A percentile compares a stretch with the other conserved stretches of the same genome.
phyloP scores from a whole-genome alignment of 371 early-diverging fungal genomes.

The Smittium culicis region DNA sequence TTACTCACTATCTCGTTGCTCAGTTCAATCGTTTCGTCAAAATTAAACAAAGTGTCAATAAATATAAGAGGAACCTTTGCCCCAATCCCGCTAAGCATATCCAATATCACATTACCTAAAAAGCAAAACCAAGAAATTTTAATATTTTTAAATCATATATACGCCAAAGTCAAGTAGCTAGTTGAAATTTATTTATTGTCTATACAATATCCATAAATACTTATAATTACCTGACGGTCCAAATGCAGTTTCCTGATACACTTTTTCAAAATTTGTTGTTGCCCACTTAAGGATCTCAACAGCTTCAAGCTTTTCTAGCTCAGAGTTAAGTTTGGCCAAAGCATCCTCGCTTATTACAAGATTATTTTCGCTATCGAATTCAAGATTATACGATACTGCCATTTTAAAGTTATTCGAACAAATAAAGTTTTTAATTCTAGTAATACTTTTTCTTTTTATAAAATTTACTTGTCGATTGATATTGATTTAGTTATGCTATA shows the following conservation, averaged over 20 bases:
- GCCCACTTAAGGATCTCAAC: constrained; percentile 82
- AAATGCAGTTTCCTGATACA: constrained; percentile 86
- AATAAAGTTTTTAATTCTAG: too few relatives aligned
- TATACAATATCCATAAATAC: constrained; percentile 34
- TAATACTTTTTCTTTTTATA: too few relatives aligned
- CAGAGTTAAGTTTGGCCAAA: constrained; percentile 2
- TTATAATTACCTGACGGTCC: constrained; percentile 67
- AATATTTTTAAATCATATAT: constrained; percentile 13
- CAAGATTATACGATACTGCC: too few relatives aligned
- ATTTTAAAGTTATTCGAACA: too few relatives aligned
- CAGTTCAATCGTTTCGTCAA: constrained; percentile 73
- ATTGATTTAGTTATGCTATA: too few relatives aligned
- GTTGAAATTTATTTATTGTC: too few relatives aligned
- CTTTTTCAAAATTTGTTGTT: constrained; percentile 52
- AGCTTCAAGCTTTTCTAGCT: constrained; percentile 30
- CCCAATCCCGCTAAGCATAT: constrained; percentile 19
- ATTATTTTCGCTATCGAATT: not conserved
- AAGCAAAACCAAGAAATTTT: constrained; percentile 7
- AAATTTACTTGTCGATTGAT: too few relatives aligned
- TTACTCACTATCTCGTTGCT: constrained; percentile 44
- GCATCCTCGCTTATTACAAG: constrained; percentile 2
- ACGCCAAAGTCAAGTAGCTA: too few relatives aligned
- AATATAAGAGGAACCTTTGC: constrained; percentile 64
- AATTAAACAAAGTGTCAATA: constrained; percentile 83
- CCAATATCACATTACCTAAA: constrained; percentile 23